Percentiles rank a stretch among this genome's conserved stretches.
Conservation (phyloP, 1,284 basidiomycete species). For the Cryptococcus sp. region DNA sequence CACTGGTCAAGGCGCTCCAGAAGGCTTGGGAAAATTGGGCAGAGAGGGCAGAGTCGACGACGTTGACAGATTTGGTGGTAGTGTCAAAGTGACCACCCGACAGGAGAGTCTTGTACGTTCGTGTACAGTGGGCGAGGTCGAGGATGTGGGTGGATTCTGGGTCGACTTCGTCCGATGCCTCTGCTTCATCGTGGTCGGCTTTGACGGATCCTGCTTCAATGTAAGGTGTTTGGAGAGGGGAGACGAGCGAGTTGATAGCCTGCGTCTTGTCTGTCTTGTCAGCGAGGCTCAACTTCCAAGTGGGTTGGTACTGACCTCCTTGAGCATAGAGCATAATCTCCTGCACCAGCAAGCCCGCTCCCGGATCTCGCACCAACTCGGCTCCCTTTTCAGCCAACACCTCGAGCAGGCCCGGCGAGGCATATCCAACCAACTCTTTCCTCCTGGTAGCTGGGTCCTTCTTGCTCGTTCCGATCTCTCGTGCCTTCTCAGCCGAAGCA, state of each 20-base stretch:
- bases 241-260: constrained; percentile 58
- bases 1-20: constrained; percentile 51
- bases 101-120: constrained; percentile 76
- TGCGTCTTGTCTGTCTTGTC: constrained; percentile 66
- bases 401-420: constrained; percentile 62
- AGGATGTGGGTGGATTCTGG: constrained; percentile 54
- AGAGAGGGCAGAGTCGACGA: constrained; percentile 55
- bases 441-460: constrained; percentile 60
- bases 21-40: constrained; percentile 56
- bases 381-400: constrained; percentile 61
- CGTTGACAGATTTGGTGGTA: constrained; percentile 53
- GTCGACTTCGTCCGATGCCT: constrained; percentile 13
- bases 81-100: constrained; percentile 83
- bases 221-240: constrained; percentile 55
- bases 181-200: constrained; percentile 34
- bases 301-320: constrained; percentile 56
- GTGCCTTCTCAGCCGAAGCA: constrained; percentile 57
- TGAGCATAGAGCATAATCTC: constrained; percentile 76
- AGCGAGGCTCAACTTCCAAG: too few species aligned
- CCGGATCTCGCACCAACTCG: constrained; percentile 63
- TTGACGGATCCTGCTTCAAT: constrained; percentile 47
- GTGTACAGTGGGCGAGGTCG: constrained; percentile 69
- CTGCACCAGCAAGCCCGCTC: constrained; percentile 65
- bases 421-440: constrained; percentile 62
- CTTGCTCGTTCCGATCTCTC: constrained; percentile 60